These are phyloP conservation scores for Euphrasia arctica DNA, from an alignment of 305 asterid species.

Conservation along the genomic window DNA sequence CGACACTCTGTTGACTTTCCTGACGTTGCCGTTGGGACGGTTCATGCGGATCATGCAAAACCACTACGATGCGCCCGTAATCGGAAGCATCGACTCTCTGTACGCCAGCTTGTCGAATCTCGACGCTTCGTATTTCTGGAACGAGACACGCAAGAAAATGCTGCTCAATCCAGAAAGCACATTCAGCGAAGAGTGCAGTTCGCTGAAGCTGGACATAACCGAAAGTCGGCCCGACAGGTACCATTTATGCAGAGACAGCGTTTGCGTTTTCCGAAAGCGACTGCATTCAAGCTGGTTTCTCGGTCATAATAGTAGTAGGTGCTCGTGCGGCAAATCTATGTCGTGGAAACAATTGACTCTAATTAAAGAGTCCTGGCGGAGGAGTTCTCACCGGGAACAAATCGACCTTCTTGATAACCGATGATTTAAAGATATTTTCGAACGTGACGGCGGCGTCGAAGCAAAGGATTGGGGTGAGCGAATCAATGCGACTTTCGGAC, in stretches of 20 bases:
- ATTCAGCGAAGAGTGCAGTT: neutral
- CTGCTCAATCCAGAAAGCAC: constrained; percentile 17
- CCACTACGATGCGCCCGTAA: neutral
- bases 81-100: constrained; percentile 26
- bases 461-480: neutral
- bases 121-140: neutral
- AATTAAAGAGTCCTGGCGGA: too few species aligned
- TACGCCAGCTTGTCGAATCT: neutral
- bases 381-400: too few species aligned
- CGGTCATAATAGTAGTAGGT: too few species aligned
- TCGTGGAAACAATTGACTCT: too few species aligned
- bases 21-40: constrained; percentile 20
- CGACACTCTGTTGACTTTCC: constrained; percentile 11
- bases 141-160: constrained; percentile 8
- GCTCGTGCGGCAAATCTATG: too few species aligned
- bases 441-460: neutral
- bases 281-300: too few species aligned
- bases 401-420: neutral
- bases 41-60: neutral
- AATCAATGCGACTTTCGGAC: neutral
- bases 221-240: constrained; percentile 15
- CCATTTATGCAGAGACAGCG: neutral
- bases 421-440: constrained; percentile 2
- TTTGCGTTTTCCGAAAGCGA: too few species aligned
- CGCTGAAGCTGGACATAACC: constrained; percentile 14